phyloP scores from a whole-genome alignment of 805 yeast species.

The Peterozyma xylosa region DNA sequence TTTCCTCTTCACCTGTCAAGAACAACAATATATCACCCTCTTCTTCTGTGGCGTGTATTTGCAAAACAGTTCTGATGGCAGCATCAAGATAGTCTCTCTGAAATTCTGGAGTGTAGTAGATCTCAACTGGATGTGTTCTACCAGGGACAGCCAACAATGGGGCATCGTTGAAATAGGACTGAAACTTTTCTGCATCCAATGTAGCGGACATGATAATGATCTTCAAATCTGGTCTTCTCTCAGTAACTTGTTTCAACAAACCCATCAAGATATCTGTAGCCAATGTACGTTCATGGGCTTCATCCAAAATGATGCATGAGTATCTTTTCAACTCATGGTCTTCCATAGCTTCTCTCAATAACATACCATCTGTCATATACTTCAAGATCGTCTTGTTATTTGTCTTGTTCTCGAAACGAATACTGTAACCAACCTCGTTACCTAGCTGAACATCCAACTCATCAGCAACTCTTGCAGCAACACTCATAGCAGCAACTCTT shows the following conservation, averaged over 20 bases:
- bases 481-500: conserved; percentile 98
- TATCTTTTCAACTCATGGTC: conserved; percentile 77
- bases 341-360: conserved; percentile 94
- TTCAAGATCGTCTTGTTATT: conserved; percentile 73
- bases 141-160: conserved; percentile 97
- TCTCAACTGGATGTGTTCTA: conserved; percentile 95
- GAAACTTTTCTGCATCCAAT: conserved; percentile 93
- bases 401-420: conserved; percentile 90
- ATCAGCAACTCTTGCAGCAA: conserved; percentile 94
- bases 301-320: conserved; percentile 90
- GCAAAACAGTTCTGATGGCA: conserved; percentile 90
- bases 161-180: conserved; percentile 80
- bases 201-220: conserved; percentile 97
- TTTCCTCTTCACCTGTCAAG: conserved; percentile 95
- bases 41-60: conserved; percentile 94
- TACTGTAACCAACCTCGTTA: conserved; percentile 90
- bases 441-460: conserved; percentile 94
- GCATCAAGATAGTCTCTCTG: conserved; percentile 94
- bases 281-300: conserved; percentile 96
- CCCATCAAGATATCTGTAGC: conserved; percentile 98
- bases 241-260: conserved; percentile 71
- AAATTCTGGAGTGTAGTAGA: conserved; percentile 93
- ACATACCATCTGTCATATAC: conserved; percentile 99
- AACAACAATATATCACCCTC: conserved; percentile 86
- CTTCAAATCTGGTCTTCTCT: conserved; percentile 80